Evolutionary conservation across 495 filamentous ascomycete species (phyloP).

Genomic region (Lindgomyces ingoldianus): DNA sequence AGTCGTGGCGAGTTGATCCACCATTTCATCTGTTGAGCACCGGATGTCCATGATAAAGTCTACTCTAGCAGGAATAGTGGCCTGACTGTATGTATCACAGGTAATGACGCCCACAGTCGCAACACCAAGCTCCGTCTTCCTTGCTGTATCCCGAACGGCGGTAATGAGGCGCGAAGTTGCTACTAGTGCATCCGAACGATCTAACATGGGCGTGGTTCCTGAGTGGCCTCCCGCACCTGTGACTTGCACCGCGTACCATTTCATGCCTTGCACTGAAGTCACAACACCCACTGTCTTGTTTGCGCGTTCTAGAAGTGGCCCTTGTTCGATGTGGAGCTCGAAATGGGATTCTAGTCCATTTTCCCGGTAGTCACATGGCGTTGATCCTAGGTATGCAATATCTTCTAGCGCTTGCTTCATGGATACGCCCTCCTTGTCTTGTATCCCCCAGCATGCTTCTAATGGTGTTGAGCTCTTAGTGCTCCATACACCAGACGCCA

Average conservation of each 20-base stretch:
- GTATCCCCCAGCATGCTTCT: constrained; percentile 17
- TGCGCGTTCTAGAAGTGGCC: constrained; percentile 31
- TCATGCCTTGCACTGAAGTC: constrained; percentile 35
- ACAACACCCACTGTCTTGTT: constrained; percentile 33
- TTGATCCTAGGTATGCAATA: constrained; percentile 29
- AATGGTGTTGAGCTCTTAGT: constrained; percentile 21
- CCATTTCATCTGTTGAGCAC: constrained; percentile 31
- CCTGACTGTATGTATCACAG: constrained; percentile 30
- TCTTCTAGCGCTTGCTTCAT: constrained; percentile 30
- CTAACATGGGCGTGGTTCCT: constrained; percentile 34
- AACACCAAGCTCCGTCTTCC: constrained; percentile 26
- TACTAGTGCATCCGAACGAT: constrained; percentile 33
- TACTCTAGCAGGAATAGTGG: constrained; percentile 32
- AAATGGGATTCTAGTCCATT: constrained; percentile 35
- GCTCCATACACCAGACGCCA: constrained; percentile 38
- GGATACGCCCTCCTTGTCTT: constrained; percentile 26
- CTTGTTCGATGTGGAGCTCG: constrained; percentile 40
- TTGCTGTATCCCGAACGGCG: constrained; percentile 30
- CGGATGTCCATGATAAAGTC: constrained; percentile 36
- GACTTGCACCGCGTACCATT: constrained; percentile 31
- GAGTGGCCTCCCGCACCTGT: constrained; percentile 32
- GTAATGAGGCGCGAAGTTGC: constrained; percentile 31
- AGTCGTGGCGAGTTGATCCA: constrained; percentile 13
- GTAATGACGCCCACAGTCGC: constrained; percentile 37
- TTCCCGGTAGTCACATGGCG: constrained; percentile 30